phyloP scores from a whole-genome alignment of 208 protist genomes.

The Lotmaria passim region DNA sequence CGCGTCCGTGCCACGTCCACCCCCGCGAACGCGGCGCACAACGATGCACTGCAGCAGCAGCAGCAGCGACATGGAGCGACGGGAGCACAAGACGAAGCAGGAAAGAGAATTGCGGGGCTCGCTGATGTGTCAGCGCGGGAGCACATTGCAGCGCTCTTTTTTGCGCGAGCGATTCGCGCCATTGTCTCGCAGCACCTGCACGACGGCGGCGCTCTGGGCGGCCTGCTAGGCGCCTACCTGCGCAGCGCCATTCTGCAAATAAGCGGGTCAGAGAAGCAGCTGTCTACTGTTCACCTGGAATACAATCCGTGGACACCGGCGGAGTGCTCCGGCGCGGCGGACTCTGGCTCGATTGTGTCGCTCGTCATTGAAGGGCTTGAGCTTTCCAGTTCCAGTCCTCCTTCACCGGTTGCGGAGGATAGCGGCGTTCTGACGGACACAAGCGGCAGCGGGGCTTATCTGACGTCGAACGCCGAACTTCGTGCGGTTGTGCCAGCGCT shows the following conservation, averaged over 20 bases:
- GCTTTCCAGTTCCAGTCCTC: constrained; percentile 10
- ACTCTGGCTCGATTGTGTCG: constrained; percentile 21
- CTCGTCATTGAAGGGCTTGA: constrained; percentile 30
- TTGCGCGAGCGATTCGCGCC: constrained; percentile 28
- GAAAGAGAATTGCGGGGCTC: neutral
- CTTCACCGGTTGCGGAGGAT: neutral
- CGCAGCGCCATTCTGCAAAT: constrained; percentile 33
- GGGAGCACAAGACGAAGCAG: neutral
- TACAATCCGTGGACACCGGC: constrained; percentile 9
- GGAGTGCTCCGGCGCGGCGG: neutral
- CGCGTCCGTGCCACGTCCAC: constrained; percentile 10
- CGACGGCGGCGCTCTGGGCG: constrained; percentile 34
- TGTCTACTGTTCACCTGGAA: neutral
- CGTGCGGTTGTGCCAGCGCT: constrained; percentile 24
- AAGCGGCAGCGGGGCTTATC: neutral
- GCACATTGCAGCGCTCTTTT: constrained; percentile 34
- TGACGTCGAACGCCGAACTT: constrained; percentile 16
- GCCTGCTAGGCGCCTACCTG: constrained; percentile 38
- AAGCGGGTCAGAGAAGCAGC: constrained; percentile 17
- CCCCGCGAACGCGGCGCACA: neutral
- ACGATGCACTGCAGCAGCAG: neutral
- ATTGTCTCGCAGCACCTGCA: constrained; percentile 26
- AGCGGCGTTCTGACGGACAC: constrained; percentile 16
- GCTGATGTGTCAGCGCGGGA: constrained; percentile 1
- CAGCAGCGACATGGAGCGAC: no score